Conservation (phyloP, 768 basidiomycete genomes). For the Lactifluus piperatus region DNA sequence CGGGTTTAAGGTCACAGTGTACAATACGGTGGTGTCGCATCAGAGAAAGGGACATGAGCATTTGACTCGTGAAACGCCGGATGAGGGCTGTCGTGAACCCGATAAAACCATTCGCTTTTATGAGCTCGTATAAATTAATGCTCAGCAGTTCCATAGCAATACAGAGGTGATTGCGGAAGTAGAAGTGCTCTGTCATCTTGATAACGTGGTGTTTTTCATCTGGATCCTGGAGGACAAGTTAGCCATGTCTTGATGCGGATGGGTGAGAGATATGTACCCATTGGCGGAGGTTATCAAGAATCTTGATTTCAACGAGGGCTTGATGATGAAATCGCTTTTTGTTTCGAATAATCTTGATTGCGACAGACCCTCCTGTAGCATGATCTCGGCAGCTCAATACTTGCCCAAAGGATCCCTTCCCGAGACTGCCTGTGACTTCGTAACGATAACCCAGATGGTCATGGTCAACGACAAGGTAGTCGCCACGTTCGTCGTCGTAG, state of each 20-base stretch:
- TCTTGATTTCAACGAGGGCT: conserved; percentile 98
- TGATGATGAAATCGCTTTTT: conserved; percentile 99
- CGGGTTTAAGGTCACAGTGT: conserved; percentile 97
- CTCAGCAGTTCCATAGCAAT: conserved; percentile 97
- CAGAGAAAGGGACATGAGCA: conserved; percentile 82
- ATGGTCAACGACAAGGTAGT: conserved; percentile 82
- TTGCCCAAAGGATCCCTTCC: conserved; percentile 98
- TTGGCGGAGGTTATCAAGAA: conserved; percentile 91
- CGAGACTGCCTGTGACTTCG: conserved; percentile 84
- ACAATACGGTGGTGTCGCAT: conserved; percentile 98
- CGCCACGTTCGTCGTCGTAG: conserved; percentile 97
- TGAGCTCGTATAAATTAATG: conserved; percentile 97
- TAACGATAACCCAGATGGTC: conserved; percentile 98
- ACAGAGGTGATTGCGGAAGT: conserved; percentile 95
- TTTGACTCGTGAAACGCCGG: conserved; percentile 92
- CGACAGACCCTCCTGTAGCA: conserved; percentile 90
- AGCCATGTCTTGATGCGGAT: background rate
- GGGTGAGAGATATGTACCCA: conserved; percentile 59
- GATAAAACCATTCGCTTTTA: conserved; percentile 97
- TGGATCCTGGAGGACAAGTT: conserved; percentile 51
- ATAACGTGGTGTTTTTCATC: conserved; percentile 97
- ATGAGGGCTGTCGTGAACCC: conserved; percentile 97
- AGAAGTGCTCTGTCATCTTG: conserved; percentile 97
- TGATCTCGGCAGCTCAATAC: conserved; percentile 95
- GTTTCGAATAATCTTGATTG: conserved; percentile 98